A percentile compares a stretch with the other conserved stretches of the same genome.
Evolutionary conservation across 495 filamentous ascomycete genomes (phyloP).

Genomic region (Rhypophila decipiens): DNA sequence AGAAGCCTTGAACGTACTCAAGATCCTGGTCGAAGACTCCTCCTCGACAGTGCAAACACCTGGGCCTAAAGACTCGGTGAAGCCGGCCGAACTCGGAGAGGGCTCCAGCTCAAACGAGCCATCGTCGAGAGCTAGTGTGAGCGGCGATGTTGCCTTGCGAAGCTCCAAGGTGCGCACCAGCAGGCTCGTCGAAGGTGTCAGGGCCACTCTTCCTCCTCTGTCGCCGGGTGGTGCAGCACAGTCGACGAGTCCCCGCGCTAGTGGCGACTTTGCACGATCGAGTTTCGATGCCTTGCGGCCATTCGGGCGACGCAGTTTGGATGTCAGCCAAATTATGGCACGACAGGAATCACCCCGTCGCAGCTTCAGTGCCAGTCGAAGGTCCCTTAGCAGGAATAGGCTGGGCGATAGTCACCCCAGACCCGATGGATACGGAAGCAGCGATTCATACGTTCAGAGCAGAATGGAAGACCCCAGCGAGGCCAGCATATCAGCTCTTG

Average conservation of each 20-base stretch:
- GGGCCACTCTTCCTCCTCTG: conserved; percentile 54
- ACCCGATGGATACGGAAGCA: conserved; percentile 57
- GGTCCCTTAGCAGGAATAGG: conserved; percentile 38
- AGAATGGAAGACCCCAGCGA: conserved; percentile 56
- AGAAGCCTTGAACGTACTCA: conserved; percentile 76
- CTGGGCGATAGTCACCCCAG: conserved; percentile 32
- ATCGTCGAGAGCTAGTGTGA: conserved; percentile 15
- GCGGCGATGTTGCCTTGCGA: conserved; percentile 4
- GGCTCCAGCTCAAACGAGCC: conserved; percentile 6
- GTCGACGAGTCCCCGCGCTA: conserved; percentile 37
- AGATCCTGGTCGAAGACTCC: conserved; percentile 63
- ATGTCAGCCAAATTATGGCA: conserved; percentile 34
- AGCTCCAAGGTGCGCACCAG: conserved; percentile 30
- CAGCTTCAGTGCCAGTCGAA: conserved; percentile 52
- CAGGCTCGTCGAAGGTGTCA: conserved; percentile 55
- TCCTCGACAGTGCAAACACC: conserved; percentile 44
- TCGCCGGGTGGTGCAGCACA: conserved; percentile 29
- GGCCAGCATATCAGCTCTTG: conserved; percentile 55
- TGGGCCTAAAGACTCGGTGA: conserved; percentile 11
- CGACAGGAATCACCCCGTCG: conserved; percentile 38
- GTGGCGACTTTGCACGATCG: conserved; percentile 33
- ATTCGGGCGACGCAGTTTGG: conserved; percentile 45
- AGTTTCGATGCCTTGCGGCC: conserved; percentile 38
- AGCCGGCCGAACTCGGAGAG: conserved; percentile 7
- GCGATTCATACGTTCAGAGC: conserved; percentile 68